phyloP scores from a whole-genome alignment of 371 early-diverging fungal species.

The Synchytrium microbalum region DNA sequence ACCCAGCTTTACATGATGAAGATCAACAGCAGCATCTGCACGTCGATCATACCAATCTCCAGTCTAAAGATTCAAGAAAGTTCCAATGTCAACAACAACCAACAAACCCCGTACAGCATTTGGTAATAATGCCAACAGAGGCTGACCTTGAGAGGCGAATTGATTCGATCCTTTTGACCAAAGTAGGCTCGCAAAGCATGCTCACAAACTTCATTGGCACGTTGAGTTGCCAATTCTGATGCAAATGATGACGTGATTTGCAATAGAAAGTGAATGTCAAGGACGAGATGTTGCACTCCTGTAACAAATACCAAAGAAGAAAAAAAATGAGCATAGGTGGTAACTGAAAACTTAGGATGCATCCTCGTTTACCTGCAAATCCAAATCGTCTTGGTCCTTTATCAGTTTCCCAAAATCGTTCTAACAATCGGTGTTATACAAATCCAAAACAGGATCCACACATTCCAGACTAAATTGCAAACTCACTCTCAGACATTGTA shows the following conservation, averaged over 20 bases:
- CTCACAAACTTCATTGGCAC: constrained; percentile 57
- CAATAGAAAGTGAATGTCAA: constrained; percentile 61
- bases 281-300: constrained; percentile 58
- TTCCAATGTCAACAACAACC: not conserved
- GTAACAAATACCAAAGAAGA: constrained; percentile 42
- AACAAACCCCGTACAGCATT: not conserved
- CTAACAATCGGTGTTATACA: constrained; percentile 9
- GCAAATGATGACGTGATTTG: constrained; percentile 43
- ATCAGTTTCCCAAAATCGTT: constrained; percentile 24
- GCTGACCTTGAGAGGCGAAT: constrained; percentile 23
- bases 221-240: constrained; percentile 40
- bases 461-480: too few relatives aligned
- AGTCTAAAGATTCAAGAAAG: constrained; percentile 18
- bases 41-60: constrained; percentile 53
- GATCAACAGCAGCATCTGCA: too few relatives aligned
- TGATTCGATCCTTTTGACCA: constrained; percentile 22
- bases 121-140: not conserved
- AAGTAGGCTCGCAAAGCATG: constrained; percentile 50
- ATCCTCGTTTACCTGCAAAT: constrained; percentile 3
- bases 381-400: constrained; percentile 15
- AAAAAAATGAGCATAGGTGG: not conserved
- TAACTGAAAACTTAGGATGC: constrained; percentile 3
- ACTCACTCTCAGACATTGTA: too few relatives aligned
- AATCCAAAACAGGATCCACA: constrained; percentile 8
- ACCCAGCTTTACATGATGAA: too few relatives aligned